phyloP scores from a whole-genome alignment of 768 basidiomycete species.

The Coprinopsis strossmayeri region DNA sequence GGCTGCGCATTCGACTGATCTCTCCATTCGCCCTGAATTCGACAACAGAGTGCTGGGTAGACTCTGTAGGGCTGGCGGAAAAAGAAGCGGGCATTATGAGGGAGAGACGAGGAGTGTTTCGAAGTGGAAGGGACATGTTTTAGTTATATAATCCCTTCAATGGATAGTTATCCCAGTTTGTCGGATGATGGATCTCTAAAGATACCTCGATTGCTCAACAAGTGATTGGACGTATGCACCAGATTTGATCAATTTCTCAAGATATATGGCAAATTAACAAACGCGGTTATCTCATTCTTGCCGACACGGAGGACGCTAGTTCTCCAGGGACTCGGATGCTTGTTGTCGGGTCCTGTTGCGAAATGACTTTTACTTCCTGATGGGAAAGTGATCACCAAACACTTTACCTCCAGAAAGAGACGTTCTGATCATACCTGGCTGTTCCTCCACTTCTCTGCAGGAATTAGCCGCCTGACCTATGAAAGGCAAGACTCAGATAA shows the following conservation, averaged over 20 bases:
- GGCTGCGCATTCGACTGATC: conserved; percentile 35
- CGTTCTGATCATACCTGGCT: too few relatives aligned
- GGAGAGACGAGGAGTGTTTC: conserved; percentile 18
- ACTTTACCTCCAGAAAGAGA: too few relatives aligned
- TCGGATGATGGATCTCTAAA: conserved; percentile 22
- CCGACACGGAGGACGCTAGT: background rate
- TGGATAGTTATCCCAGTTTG: conserved; percentile 22
- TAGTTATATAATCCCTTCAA: conserved; percentile 15
- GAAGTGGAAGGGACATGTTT: background rate
- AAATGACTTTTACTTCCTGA: background rate
- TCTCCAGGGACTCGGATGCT: background rate
- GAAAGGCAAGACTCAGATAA: too few relatives aligned
- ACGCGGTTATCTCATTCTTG: background rate
- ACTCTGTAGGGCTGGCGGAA: conserved; percentile 17
- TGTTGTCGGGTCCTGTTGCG: background rate
- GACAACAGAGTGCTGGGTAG: conserved; percentile 22
- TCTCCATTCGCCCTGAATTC: conserved; percentile 37
- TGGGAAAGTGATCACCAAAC: background rate
- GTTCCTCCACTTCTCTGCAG: too few relatives aligned
- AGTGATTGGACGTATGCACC: conserved; percentile 2
- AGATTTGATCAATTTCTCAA: conserved; percentile 7
- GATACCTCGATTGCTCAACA: conserved; percentile 11
- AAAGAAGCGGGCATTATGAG: conserved; percentile 22
- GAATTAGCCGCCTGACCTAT: too few relatives aligned
- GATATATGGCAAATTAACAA: background rate